Percentiles rank a stretch among this genome's conserved stretches.
Evolutionary conservation across 148 eudicot genomes (phyloP).

Genomic region (Persicaria maculosa): DNA sequence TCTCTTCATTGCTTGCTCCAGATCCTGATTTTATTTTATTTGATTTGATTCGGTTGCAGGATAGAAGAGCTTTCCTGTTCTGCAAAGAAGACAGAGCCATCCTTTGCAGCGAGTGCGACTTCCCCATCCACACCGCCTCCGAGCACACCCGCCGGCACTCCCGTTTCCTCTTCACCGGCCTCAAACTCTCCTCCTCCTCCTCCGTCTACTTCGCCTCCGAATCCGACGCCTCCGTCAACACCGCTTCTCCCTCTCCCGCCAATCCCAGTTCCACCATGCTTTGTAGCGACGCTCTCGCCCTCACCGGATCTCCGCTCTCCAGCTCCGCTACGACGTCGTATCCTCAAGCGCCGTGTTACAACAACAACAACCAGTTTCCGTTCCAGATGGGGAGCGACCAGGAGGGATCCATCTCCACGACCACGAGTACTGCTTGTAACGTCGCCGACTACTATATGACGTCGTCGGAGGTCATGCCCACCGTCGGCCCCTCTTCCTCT

Average conservation of each 20-base stretch:
- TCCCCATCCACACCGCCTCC: conserved; percentile 53
- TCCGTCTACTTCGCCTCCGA: conserved; percentile 26
- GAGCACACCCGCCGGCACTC: conserved; percentile 49
- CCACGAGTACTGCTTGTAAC: conserved; percentile 21
- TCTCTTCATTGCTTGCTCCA: background rate
- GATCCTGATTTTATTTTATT: background rate
- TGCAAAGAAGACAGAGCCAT: conserved; percentile 77
- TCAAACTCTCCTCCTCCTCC: conserved; percentile 40
- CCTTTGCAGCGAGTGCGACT: conserved; percentile 64
- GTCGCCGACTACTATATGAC: conserved; percentile 11
- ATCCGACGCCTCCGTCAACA: conserved; percentile 9
- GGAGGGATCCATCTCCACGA: conserved; percentile 36
- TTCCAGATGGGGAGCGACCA: conserved; percentile 17
- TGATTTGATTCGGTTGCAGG: conserved; percentile 24
- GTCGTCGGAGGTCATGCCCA: background rate
- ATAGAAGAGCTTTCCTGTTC: conserved; percentile 53
- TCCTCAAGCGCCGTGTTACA: conserved; percentile 1
- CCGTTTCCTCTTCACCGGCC: conserved; percentile 62
- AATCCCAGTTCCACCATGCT: background rate
- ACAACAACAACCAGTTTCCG: background rate
- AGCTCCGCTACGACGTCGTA: conserved; percentile 3
- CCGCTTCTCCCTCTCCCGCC: background rate
- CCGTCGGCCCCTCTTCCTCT: background rate
- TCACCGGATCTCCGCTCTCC: background rate
- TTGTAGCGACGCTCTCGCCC: background rate